These are phyloP conservation scores for Periconia digitata DNA, from an alignment of 2,329 filamentous ascomycete genomes.

Conservation along the genomic window DNA sequence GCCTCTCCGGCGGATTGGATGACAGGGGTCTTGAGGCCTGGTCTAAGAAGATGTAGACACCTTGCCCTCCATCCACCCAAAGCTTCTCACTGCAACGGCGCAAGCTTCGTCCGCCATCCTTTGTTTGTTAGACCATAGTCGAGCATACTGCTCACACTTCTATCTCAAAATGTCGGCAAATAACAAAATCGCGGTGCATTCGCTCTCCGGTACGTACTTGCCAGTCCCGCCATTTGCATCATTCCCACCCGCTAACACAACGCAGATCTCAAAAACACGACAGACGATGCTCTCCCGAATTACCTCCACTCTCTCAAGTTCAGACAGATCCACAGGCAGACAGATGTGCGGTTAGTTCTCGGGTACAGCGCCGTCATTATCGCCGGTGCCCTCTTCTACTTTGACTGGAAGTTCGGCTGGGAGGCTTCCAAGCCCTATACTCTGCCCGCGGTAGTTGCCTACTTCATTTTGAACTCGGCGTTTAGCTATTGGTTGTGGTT, in stretches of 20 bases:
- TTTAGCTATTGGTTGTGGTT: conserved; percentile 84
- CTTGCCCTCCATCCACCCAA: conserved; percentile 31
- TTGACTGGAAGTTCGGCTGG: conserved; percentile 91
- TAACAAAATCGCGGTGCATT: conserved; percentile 66
- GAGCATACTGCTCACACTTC: no score
- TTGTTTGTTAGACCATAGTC: no score
- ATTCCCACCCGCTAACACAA: conserved; percentile 14
- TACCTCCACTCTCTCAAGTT: conserved; percentile 90
- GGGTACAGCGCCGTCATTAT: conserved; percentile 82
- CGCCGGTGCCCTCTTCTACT: conserved; percentile 80
- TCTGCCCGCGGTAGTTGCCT: conserved; percentile 73
- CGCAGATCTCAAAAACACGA: conserved; percentile 91
- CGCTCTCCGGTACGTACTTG: conserved; percentile 58
- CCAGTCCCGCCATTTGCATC: not conserved
- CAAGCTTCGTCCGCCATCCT: conserved; percentile 10
- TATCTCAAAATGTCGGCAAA: conserved; percentile 38
- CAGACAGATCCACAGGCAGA: conserved; percentile 75
- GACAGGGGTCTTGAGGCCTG: conserved; percentile 31
- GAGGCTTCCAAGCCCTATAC: conserved; percentile 82
- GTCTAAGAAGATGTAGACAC: conserved; percentile 36
- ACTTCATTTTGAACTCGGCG: conserved; percentile 74
- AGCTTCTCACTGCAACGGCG: conserved; percentile 12
- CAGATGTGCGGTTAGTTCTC: conserved; percentile 78
- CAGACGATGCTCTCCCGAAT: conserved; percentile 90
- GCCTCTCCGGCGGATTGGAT: conserved; percentile 25